These are phyloP conservation scores for Cryptococcus neoformans DNA, from an alignment of 1,284 basidiomycete species.

Conservation along the genomic window DNA sequence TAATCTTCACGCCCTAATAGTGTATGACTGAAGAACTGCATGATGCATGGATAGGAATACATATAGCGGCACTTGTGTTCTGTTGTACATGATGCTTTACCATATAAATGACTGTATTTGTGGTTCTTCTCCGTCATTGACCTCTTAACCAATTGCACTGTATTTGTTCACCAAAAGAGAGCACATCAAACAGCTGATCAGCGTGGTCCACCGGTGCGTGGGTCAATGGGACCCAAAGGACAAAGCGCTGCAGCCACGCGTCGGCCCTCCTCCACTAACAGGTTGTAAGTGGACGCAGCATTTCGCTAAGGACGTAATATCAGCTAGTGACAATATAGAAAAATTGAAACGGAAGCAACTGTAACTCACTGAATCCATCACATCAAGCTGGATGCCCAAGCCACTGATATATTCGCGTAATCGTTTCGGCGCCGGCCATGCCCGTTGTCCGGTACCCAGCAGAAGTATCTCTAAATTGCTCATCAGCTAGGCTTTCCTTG, in stretches of 20 bases:
- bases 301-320: conserved; percentile 60
- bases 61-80: neutral
- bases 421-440: conserved; percentile 66
- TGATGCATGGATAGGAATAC: neutral
- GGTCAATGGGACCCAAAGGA: conserved; percentile 56
- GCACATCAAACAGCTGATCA: neutral
- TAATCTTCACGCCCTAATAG: neutral
- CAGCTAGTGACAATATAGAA: neutral
- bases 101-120: too few species aligned
- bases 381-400: conserved; percentile 83
- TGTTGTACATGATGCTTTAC: too few species aligned
- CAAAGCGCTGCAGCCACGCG: conserved; percentile 85
- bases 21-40: neutral
- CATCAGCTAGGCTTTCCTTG: neutral
- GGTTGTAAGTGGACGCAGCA: conserved; percentile 91
- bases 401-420: conserved; percentile 68
- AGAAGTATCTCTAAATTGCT: conserved; percentile 71
- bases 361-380: conserved; percentile 81
- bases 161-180: neutral
- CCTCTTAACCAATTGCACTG: too few species aligned
- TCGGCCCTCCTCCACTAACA: conserved; percentile 86
- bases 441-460: conserved; percentile 76
- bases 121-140: too few species aligned
- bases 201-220: conserved; percentile 22
- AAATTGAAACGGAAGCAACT: neutral